phyloP scores from a whole-genome alignment of 192 early-diverging fungal genomes.

The Phlyctochytrium bullatum region DNA sequence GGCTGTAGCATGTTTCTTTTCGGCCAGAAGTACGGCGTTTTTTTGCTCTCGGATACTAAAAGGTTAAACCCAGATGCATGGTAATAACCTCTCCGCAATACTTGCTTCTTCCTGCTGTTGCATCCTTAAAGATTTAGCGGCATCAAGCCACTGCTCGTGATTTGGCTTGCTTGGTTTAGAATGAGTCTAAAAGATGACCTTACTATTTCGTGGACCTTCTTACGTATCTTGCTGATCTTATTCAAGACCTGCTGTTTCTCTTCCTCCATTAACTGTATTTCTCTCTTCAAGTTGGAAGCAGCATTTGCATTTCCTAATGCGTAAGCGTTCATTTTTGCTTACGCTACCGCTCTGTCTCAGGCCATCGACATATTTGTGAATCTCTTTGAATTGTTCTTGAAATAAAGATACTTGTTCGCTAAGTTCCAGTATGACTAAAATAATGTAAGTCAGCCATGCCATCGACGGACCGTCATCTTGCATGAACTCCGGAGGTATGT shows the following conservation, averaged over 20 bases:
- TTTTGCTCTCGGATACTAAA: slow-evolving; percentile 51
- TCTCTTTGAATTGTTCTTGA: slow-evolving; percentile 55
- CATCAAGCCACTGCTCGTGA: slow-evolving; percentile 56
- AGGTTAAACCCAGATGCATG: background rate
- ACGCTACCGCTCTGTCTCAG: slow-evolving; percentile 36
- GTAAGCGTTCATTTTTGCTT: background rate
- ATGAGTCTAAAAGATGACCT: slow-evolving; percentile 18
- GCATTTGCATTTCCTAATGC: slow-evolving; percentile 26
- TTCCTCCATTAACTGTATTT: slow-evolving; percentile 64
- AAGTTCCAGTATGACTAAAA: slow-evolving; percentile 46
- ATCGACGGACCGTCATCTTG: slow-evolving; percentile 49
- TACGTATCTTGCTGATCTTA: slow-evolving; percentile 49
- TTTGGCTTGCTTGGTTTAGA: slow-evolving; percentile 42
- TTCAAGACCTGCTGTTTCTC: slow-evolving; percentile 60
- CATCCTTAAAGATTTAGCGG: slow-evolving; percentile 50
- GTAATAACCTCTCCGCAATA: slow-evolving; percentile 42
- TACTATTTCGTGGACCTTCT: slow-evolving; percentile 57
- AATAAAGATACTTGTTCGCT: slow-evolving; percentile 40
- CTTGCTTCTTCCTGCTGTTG: slow-evolving; percentile 48
- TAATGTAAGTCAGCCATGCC: background rate
- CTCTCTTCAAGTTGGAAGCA: slow-evolving; percentile 46
- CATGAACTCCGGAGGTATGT: slow-evolving; percentile 52
- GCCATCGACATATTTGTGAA: slow-evolving; percentile 48
- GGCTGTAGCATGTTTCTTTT: slow-evolving; percentile 36
- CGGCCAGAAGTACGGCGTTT: slow-evolving; percentile 33